Evolutionary conservation across 768 basidiomycete species (phyloP), one percentile per base, ranked within the genome.

Genomic region (Pseudohyphozyma bogoriensis): DNA sequence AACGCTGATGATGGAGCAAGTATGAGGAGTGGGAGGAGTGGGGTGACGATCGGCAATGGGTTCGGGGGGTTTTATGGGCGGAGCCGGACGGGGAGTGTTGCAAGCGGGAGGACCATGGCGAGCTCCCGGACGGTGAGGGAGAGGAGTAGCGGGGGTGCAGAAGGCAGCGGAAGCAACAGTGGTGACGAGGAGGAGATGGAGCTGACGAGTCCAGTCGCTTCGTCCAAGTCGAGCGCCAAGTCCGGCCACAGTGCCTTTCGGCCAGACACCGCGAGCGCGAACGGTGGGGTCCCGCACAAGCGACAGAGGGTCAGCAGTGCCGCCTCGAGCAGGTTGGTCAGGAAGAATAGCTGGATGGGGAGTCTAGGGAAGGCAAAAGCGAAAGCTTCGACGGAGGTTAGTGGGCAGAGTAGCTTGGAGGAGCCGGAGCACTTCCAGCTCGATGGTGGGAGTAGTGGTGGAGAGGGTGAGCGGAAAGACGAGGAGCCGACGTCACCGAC

Each of bases 31-130:
- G 26, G 20, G 11, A 56, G 31, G 36, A 42, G 62, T 13, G 54
- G 26, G 24, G 45, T 26, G 26, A 46, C 24, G 22, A 26, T 18
- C 18, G 11, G 11, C 37, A 18, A 18, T 37, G 37, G 46, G 24
- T 8, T 24, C 15, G 15, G 47, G 24, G 47, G 31, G 4, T 20
- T 28, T 8, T 31, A 11, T 32, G 45, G 24, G 9, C 16, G 28
- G 15, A 26, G 32, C 13, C 15, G 44, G 15, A 20, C 24, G 9
- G 42, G 45, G 9, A 33, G 58, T 51, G 44, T 37, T n/a, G 33
- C 31, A 20, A 62, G 60, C 35, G 40, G 47, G 32, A 55, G 59
- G 5, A 65, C n/a, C n/a, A n/a, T n/a, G n/a, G n/a, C n/a, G n/a
- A n/a, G n/a, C n/a, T n/a, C n/a, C n/a, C n/a, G n/a, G n/a, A n/a